These are phyloP conservation scores for Ochetophila trinervis DNA, from an alignment of 306 rosid genomes.

Conservation along the genomic window DNA sequence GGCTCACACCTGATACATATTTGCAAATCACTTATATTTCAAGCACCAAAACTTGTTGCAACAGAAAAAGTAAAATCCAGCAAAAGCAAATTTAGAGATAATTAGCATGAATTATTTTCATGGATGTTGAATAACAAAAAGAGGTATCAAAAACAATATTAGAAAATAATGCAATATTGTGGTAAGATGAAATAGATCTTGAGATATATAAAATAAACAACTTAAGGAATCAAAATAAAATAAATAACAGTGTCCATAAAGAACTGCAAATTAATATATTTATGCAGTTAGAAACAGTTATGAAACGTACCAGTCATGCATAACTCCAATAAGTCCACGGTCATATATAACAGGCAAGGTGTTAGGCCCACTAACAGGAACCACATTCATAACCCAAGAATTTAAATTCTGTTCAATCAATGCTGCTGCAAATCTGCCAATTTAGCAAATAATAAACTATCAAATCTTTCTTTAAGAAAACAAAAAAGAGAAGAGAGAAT, in stretches of 20 bases:
- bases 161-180: no score
- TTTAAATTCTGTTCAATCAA: slow-evolving; percentile 53
- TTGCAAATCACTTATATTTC: background rate
- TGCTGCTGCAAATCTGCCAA: slow-evolving; percentile 86
- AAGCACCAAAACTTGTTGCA: background rate
- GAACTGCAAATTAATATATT: background rate
- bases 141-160: no score
- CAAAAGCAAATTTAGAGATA: background rate
- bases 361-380: slow-evolving; percentile 90
- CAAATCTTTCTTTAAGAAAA: slow-evolving; percentile 13
- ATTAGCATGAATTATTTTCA: slow-evolving; percentile 8
- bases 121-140: background rate
- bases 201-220: background rate
- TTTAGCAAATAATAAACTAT: slow-evolving; percentile 22
- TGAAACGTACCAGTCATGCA: slow-evolving; percentile 82
- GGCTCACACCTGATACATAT: slow-evolving; percentile 79
- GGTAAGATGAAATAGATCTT: background rate
- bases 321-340: slow-evolving; percentile 90
- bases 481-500: background rate
- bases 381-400: slow-evolving; percentile 93
- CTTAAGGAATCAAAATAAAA: background rate
- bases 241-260: background rate
- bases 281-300: slow-evolving; percentile 4
- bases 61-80: background rate
- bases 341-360: slow-evolving; percentile 92